Conservation (phyloP, 2,329 filamentous ascomycete genomes). For the Epichloe coenophiala region DNA sequence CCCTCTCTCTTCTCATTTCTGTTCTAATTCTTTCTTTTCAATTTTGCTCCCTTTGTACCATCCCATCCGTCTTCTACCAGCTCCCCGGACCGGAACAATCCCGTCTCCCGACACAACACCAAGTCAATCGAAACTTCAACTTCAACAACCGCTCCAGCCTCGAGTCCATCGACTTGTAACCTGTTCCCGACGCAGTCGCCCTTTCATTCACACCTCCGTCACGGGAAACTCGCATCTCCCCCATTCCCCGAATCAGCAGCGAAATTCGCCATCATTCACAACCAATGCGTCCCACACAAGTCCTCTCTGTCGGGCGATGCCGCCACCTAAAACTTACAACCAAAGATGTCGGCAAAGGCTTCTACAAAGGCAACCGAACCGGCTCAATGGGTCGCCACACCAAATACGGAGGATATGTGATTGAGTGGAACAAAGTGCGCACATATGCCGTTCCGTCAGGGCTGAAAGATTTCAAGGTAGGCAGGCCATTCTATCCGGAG, state of each 20-base stretch:
- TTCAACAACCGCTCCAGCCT: not conserved
- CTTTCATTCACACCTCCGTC: too few relatives aligned
- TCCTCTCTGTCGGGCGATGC: constrained; percentile 52
- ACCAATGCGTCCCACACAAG: constrained; percentile 52
- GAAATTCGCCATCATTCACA: not conserved
- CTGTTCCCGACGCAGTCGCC: too few relatives aligned
- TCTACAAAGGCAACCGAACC: constrained; percentile 90
- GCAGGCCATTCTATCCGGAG: constrained; percentile 8
- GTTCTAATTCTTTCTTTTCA: too few relatives aligned
- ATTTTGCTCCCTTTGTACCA: too few relatives aligned
- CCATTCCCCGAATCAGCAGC: not conserved
- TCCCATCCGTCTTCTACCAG: not conserved
- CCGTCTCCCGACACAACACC: constrained; percentile 6
- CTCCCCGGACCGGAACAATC: constrained; percentile 18
- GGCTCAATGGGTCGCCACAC: constrained; percentile 80
- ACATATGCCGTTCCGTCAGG: constrained; percentile 68
- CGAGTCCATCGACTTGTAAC: not conserved
- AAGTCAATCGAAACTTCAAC: constrained; percentile 6
- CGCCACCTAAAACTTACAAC: constrained; percentile 74
- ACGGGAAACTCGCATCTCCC: not conserved
- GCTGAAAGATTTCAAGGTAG: constrained; percentile 59
- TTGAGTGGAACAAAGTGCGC: constrained; percentile 79
- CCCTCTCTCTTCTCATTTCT: too few relatives aligned
- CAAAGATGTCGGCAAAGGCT: constrained; percentile 85
- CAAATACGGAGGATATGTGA: constrained; percentile 67